Conservation (phyloP, 75 land plant genomes). For the Cupressus sempervirens region DNA sequence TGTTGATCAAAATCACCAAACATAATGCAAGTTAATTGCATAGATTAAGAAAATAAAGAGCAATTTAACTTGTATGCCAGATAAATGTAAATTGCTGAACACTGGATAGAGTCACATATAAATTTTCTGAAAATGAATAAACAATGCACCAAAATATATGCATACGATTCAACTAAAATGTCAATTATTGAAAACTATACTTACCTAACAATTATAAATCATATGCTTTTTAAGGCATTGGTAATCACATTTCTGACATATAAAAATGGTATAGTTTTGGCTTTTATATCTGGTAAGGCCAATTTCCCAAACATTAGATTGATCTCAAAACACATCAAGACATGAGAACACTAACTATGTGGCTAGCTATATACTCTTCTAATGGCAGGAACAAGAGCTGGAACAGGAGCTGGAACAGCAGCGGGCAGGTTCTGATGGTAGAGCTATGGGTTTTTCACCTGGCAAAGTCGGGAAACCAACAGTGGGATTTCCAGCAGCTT, state of each 20-base stretch:
- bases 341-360: background rate
- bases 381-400: too few relatives aligned
- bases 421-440: too few relatives aligned
- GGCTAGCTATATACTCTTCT: too few relatives aligned
- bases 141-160: background rate
- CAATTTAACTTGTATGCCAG: background rate
- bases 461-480: too few relatives aligned
- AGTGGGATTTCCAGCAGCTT: too few relatives aligned
- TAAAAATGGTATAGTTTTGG: background rate
- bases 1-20: background rate
- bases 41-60: background rate
- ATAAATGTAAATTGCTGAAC: background rate
- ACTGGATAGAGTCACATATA: background rate
- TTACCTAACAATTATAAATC: background rate
- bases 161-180: background rate
- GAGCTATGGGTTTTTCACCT: too few relatives aligned
- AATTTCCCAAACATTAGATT: background rate
- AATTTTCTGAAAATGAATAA: background rate
- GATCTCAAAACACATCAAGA: background rate
- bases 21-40: background rate
- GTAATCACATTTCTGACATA: background rate
- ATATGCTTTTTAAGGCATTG: background rate
- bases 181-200: background rate
- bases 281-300: background rate
- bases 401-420: too few relatives aligned